These are phyloP conservation scores for Huntiella decipiens DNA, from an alignment of 2,329 filamentous ascomycete genomes.

Conservation along the genomic window DNA sequence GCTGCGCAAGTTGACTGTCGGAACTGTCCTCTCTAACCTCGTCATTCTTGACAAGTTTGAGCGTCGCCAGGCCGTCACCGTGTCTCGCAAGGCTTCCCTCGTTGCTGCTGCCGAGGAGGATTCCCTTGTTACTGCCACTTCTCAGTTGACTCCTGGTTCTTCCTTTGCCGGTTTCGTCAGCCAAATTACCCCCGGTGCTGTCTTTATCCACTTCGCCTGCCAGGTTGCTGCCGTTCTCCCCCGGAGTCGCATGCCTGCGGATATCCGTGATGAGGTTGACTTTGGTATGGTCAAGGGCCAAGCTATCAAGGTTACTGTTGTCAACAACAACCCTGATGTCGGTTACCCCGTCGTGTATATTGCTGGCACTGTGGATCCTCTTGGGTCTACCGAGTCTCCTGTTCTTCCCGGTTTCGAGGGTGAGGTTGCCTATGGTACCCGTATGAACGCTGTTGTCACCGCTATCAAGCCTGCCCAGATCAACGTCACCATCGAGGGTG, in stretches of 20 bases:
- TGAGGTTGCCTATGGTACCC: constrained; percentile 54
- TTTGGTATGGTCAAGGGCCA: constrained; percentile 68
- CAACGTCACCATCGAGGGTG: constrained; percentile 70
- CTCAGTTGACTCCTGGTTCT: constrained; percentile 50
- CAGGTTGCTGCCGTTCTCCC: constrained; percentile 61
- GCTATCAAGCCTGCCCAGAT: constrained; percentile 81
- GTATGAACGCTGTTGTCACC: constrained; percentile 59
- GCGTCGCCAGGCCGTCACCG: constrained; percentile 50
- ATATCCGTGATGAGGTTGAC: constrained; percentile 44
- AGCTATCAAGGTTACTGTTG: constrained; percentile 52
- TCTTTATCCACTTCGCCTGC: constrained; percentile 78
- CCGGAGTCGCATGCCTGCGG: constrained; percentile 56
- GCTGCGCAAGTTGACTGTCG: constrained; percentile 65
- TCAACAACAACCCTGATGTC: constrained; percentile 51
- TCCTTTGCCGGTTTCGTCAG: constrained; percentile 62
- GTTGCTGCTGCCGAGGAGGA: constrained; percentile 54
- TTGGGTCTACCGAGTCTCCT: constrained; percentile 14
- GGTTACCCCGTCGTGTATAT: constrained; percentile 43
- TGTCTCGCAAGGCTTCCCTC: constrained; percentile 71
- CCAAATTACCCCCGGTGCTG: constrained; percentile 61
- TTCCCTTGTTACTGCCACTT: constrained; percentile 52
- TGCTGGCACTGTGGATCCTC: constrained; percentile 26
- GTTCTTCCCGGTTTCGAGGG: constrained; percentile 26
- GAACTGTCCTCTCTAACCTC: constrained; percentile 66
- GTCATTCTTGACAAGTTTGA: constrained; percentile 74